Evolutionary conservation across 805 yeast species (phyloP).

Genomic region (Nakazawaea ambrosiae): DNA sequence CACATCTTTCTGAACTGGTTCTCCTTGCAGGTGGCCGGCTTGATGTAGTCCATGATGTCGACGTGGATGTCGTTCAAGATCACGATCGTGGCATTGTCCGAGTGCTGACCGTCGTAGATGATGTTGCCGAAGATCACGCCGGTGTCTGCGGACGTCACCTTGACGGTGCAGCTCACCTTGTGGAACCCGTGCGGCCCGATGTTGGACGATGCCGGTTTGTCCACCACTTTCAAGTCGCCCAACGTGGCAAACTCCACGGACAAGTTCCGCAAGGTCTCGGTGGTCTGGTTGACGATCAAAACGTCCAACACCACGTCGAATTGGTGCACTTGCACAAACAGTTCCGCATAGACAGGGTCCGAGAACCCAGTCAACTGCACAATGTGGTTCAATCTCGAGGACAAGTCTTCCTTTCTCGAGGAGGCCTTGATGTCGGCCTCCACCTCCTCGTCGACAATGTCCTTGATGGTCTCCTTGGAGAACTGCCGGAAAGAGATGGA

Average conservation of each 20-base stretch:
- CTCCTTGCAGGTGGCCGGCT: conserved; percentile 89
- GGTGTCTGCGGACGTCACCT: conserved; percentile 95
- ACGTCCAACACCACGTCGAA: conserved; percentile 94
- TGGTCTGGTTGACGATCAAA: conserved; percentile 89
- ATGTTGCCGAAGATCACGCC: conserved; percentile 98
- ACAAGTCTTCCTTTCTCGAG: conserved; percentile 47
- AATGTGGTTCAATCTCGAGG: conserved; percentile 81
- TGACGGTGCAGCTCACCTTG: conserved; percentile 79
- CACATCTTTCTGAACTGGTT: conserved; percentile 93
- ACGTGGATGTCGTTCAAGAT: conserved; percentile 92
- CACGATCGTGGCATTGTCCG: conserved; percentile 82
- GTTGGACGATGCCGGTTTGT: conserved; percentile 82
- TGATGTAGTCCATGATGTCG: conserved; percentile 95
- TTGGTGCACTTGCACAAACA: conserved; percentile 92
- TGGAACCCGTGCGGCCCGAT: conserved; percentile 98
- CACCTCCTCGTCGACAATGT: conserved; percentile 52
- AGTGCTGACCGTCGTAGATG: conserved; percentile 92
- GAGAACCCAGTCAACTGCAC: conserved; percentile 96
- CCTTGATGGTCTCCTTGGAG: conserved; percentile 37
- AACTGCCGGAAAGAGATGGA: conserved; percentile 76
- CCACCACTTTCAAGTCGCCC: conserved; percentile 93
- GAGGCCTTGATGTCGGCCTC: conserved; percentile 37
- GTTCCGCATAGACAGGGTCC: conserved; percentile 97
- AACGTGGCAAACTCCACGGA: conserved; percentile 93
- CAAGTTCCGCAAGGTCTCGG: conserved; percentile 80